Conservation (phyloP, 805 yeast genomes). For the Candida pseudofarinosa region DNA sequence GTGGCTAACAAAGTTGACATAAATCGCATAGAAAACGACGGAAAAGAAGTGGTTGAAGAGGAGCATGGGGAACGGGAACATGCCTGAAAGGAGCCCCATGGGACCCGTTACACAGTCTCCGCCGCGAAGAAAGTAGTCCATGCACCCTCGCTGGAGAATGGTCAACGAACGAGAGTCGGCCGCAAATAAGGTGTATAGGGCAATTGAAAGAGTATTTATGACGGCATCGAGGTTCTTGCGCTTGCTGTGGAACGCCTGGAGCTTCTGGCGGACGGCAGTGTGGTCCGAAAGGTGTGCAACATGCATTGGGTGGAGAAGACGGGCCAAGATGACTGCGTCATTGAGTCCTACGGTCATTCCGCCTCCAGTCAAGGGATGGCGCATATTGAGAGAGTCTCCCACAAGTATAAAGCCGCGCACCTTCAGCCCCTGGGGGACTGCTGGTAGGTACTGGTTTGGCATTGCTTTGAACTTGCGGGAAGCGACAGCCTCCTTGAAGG, state of each 20-base stretch:
- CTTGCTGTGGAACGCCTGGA: slow-evolving; percentile 67
- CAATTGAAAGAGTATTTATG: slow-evolving; percentile 84
- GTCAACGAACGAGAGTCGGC: slow-evolving; percentile 67
- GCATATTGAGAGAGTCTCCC: slow-evolving; percentile 95
- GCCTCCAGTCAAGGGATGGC: slow-evolving; percentile 98
- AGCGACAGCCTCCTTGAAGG: slow-evolving; percentile 62
- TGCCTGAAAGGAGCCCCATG: slow-evolving; percentile 77
- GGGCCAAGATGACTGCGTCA: slow-evolving; percentile 70
- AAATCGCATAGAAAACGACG: slow-evolving; percentile 83
- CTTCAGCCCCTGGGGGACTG: slow-evolving; percentile 53
- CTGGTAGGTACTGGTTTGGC: slow-evolving; percentile 92
- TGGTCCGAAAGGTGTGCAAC: slow-evolving; percentile 58
- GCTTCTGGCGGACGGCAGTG: slow-evolving; percentile 49
- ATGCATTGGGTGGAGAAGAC: slow-evolving; percentile 51
- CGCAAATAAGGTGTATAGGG: slow-evolving; percentile 84
- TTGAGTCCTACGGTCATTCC: slow-evolving; percentile 98
- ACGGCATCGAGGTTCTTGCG: slow-evolving; percentile 81
- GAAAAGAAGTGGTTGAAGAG: slow-evolving; percentile 83
- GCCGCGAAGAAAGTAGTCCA: slow-evolving; percentile 78
- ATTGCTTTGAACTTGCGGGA: slow-evolving; percentile 63
- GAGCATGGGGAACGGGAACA: slow-evolving; percentile 67
- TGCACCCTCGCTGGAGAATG: slow-evolving; percentile 83
- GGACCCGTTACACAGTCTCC: slow-evolving; percentile 79
- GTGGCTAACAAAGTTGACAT: slow-evolving; percentile 57
- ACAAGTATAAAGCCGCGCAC: slow-evolving; percentile 68